Evolutionary conservation across 768 basidiomycete genomes (phyloP), one percentile per base, ranked within the genome.

Genomic region (Lentinula sp.): DNA sequence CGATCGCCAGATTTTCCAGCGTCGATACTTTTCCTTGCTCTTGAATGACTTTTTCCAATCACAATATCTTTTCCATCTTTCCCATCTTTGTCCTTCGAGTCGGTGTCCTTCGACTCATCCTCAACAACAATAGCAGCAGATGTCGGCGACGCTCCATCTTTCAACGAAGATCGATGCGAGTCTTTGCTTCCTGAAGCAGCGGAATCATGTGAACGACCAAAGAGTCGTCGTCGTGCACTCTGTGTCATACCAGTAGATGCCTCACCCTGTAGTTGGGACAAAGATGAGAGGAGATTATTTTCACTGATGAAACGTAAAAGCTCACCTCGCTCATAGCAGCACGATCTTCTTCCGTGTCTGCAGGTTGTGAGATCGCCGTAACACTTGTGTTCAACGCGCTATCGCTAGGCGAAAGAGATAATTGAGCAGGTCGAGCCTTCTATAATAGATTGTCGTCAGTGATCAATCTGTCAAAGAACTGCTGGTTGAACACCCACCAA

Each of bases 321-420:
- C 84, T 58, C 65, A 90, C 91, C 69, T 93, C 91, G 69, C 89
- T 91, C 71, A 88, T 74, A 50, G 71, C 78, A 67, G 75, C 71
- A 66, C 84, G 69, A 62, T 89, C 88, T 11, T 85, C 86, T 4
- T 79, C 78, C 5, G 68, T 73, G 28, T 73, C 75, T 4, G 65
- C 66, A 34, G 69, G 69, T 23, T 74, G 71, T 5, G 70, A 64
- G 11, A 73, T 69, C 21, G 72, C 74, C n/a, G 71, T 80, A 1
- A 71, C 73, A n/a, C 71, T 73, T 11, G 75, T 71, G 43, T 78
- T 80, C 18, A 89, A 71, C 6, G 80, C 80, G 16, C 80, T 74
- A 62, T 89, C 89, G 61, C 84, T 88, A 0, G 87, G 84, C 1
- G 88, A 87, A 21, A 84, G 68, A 8, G 72, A 70, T 58, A 88